Percentiles rank a stretch among this genome's conserved stretches.
Conservation (phyloP, 1,139 yeast species). For the Candida sanyaensis region DNA sequence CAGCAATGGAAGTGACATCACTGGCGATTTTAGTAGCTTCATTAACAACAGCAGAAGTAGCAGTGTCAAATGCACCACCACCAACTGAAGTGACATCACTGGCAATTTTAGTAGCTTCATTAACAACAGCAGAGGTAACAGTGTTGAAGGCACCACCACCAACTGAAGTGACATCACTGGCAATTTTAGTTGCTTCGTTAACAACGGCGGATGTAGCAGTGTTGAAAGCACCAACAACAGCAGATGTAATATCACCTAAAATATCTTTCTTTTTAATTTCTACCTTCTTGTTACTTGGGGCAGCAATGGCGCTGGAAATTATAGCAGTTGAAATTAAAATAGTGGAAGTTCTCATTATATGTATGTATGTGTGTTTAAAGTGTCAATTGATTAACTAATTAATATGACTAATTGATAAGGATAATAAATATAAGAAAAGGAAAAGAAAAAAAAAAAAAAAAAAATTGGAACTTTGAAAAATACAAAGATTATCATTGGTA, state of each 20-base stretch:
- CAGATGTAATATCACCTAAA: slow-evolving; percentile 2
- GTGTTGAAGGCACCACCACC: slow-evolving; percentile 1
- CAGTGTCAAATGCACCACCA: slow-evolving; percentile 2
- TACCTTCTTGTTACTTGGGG: neutral
- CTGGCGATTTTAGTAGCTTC: neutral
- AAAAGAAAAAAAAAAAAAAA: slow-evolving; percentile 5
- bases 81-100: slow-evolving; percentile 7
- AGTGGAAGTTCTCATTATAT: slow-evolving; percentile 5
- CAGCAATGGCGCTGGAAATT: slow-evolving; percentile 1
- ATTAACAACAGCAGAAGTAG: slow-evolving; percentile 4
- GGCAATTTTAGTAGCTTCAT: neutral
- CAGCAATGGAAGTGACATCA: slow-evolving; percentile 9
- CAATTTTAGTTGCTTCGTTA: neutral
- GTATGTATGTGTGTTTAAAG: neutral
- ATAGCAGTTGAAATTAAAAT: slow-evolving; percentile 1
- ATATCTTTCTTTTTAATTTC: neutral
- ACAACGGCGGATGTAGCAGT: slow-evolving; percentile 2
- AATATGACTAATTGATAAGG: neutral
- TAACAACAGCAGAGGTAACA: slow-evolving; percentile 8
- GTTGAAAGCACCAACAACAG: neutral
- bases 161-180: slow-evolving; percentile 1
- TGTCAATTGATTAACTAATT: neutral
- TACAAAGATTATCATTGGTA: no score
- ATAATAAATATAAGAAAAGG: neutral
- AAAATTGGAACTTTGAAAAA: neutral